Conservation (phyloP, 345 rosid species). For the Draba incana region DNA sequence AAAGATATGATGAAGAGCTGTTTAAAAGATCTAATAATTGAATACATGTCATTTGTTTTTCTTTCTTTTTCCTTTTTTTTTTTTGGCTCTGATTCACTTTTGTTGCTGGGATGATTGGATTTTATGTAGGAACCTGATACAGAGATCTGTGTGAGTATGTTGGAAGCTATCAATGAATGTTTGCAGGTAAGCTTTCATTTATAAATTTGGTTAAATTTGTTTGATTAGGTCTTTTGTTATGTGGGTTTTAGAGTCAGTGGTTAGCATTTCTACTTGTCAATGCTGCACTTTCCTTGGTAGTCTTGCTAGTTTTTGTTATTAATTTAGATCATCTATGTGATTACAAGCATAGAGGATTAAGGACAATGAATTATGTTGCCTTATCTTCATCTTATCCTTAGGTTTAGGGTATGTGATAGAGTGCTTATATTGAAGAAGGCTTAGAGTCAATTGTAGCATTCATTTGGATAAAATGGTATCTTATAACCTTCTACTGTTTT, state of each 20-base stretch:
- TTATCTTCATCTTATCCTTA: background rate
- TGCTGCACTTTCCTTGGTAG: conserved; percentile 19
- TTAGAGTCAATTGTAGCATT: background rate
- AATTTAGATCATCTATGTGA: background rate
- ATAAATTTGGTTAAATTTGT: no score
- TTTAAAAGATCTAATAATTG: no score
- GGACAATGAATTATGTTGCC: background rate
- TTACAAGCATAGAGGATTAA: conserved; percentile 5
- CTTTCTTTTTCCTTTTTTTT: background rate
- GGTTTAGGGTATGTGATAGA: background rate
- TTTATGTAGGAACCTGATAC: conserved; percentile 94
- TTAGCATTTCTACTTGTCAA: background rate
- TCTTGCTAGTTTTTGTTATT: background rate
- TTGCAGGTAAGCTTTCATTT: conserved; percentile 61
- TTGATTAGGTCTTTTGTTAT: background rate
- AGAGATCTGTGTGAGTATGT: conserved; percentile 92
- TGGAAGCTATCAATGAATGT: conserved; percentile 97
- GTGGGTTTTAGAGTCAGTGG: conserved; percentile 7
- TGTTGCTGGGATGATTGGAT: conserved; percentile 13
- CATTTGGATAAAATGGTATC: conserved; percentile 6
- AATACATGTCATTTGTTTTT: no score
- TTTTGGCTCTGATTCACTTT: conserved; percentile 5
- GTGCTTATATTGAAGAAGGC: conserved; percentile 3
- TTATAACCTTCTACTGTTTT: conserved; percentile 19
- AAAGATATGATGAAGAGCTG: no score